Evolutionary conservation across 805 yeast species (phyloP).

Genomic region (Metschnikowia amazonensis): DNA sequence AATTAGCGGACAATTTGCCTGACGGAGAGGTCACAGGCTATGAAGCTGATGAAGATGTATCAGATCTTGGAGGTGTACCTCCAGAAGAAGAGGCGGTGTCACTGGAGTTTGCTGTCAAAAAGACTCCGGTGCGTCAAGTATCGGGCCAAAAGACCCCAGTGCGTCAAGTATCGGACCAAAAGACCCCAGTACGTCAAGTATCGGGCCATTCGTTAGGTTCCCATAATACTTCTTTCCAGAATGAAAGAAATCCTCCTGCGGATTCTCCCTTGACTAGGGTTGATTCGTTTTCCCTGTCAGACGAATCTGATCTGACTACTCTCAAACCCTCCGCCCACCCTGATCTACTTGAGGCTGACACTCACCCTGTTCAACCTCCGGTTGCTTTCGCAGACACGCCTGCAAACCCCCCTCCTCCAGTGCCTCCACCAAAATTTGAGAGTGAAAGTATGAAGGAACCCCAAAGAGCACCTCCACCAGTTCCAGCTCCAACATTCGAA

Average conservation of each 20-base stretch:
- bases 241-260: slow-evolving; percentile 12
- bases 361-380: slow-evolving; percentile 8
- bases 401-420: neutral
- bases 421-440: neutral
- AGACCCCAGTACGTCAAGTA: neutral
- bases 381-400: slow-evolving; percentile 8
- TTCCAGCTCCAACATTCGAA: slow-evolving; percentile 16
- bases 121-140: neutral
- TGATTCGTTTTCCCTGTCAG: slow-evolving; percentile 5
- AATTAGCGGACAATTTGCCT: neutral
- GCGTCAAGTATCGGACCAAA: neutral
- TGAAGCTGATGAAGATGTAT: slow-evolving; percentile 61
- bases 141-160: neutral
- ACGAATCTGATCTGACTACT: neutral
- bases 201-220: neutral
- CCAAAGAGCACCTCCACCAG: slow-evolving; percentile 12
- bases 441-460: neutral
- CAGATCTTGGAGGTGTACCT: slow-evolving; percentile 23
- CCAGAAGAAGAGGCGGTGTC: neutral
- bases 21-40: slow-evolving; percentile 51
- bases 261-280: slow-evolving; percentile 5
- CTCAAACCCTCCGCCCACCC: slow-evolving; percentile 3
- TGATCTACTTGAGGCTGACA: neutral
- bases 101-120: neutral
- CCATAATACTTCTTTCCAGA: neutral